phyloP scores from a whole-genome alignment of 805 yeast genomes.

The Blastobotrys attinorum region DNA sequence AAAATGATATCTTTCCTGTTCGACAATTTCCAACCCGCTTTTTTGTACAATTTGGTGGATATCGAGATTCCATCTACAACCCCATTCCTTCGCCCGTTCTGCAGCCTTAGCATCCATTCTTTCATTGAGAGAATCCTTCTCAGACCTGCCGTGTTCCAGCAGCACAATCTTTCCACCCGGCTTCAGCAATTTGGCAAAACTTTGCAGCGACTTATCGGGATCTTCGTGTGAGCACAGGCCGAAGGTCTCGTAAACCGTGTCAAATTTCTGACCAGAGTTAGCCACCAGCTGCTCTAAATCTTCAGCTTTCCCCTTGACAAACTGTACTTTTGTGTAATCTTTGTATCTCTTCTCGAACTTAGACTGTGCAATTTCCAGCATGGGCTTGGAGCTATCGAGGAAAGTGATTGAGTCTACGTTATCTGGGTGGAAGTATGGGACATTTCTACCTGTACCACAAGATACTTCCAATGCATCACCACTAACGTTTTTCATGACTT shows the following conservation, averaged over 20 bases:
- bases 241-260: conserved; percentile 87
- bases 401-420: conserved; percentile 68
- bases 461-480: conserved; percentile 95
- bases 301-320: conserved; percentile 86
- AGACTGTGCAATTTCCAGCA: conserved; percentile 73
- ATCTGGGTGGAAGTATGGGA: conserved; percentile 59
- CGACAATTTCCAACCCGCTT: conserved; percentile 76
- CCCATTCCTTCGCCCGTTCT: conserved; percentile 83
- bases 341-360: conserved; percentile 69
- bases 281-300: conserved; percentile 55
- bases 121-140: conserved; percentile 67
- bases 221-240: conserved; percentile 95
- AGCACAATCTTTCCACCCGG: conserved; percentile 87
- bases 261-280: conserved; percentile 48
- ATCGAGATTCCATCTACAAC: conserved; percentile 95
- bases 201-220: conserved; percentile 73
- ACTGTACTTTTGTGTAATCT: conserved; percentile 62
- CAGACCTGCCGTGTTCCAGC: conserved; percentile 88
- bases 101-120: conserved; percentile 78
- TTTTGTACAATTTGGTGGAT: conserved; percentile 79
- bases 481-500: conserved; percentile 66
- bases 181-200: conserved; percentile 62
- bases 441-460: conserved; percentile 93
- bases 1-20: conserved; percentile 72
- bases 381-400: conserved; percentile 73